These are phyloP conservation scores for Ceratobasidium sp. DNA, from an alignment of 1,284 basidiomycete genomes.

Conservation along the genomic window DNA sequence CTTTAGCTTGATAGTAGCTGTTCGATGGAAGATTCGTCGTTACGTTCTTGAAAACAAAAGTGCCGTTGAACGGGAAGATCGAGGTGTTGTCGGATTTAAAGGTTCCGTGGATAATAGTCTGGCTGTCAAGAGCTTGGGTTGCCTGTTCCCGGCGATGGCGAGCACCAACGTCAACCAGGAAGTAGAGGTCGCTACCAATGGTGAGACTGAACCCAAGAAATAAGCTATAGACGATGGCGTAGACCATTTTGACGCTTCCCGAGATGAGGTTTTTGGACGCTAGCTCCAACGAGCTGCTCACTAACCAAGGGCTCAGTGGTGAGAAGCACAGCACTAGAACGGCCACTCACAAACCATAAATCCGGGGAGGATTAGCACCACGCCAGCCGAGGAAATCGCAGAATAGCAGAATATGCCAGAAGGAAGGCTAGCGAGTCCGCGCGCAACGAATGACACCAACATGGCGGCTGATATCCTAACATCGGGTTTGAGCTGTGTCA, in stretches of 20 bases:
- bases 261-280: slow-evolving; percentile 90
- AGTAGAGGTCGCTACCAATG: slow-evolving; percentile 87
- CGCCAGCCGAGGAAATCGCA: slow-evolving; percentile 84
- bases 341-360: slow-evolving; percentile 49
- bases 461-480: slow-evolving; percentile 84
- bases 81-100: slow-evolving; percentile 77
- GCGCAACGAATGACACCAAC: slow-evolving; percentile 81
- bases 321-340: slow-evolving; percentile 16
- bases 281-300: slow-evolving; percentile 87
- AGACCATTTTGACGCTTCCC: slow-evolving; percentile 91
- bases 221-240: slow-evolving; percentile 89
- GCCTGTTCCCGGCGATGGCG: slow-evolving; percentile 68
- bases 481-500: slow-evolving; percentile 43
- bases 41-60: slow-evolving; percentile 79
- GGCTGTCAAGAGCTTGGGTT: slow-evolving; percentile 64
- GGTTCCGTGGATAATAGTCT: slow-evolving; percentile 71
- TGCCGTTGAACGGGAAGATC: slow-evolving; percentile 67
- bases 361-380: slow-evolving; percentile 81
- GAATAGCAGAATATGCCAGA: slow-evolving; percentile 86
- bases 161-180: slow-evolving; percentile 76
- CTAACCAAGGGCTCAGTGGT: slow-evolving; percentile 61
- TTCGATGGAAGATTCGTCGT: slow-evolving; percentile 61
- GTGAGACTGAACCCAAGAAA: slow-evolving; percentile 92
- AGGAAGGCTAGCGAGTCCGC: slow-evolving; percentile 81
- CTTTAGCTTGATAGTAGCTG: slow-evolving; percentile 63